Base-by-base conservation (phyloP, 2,329 filamentous ascomycete genomes). In the Calonectria pseudoreteaudii region DNA sequence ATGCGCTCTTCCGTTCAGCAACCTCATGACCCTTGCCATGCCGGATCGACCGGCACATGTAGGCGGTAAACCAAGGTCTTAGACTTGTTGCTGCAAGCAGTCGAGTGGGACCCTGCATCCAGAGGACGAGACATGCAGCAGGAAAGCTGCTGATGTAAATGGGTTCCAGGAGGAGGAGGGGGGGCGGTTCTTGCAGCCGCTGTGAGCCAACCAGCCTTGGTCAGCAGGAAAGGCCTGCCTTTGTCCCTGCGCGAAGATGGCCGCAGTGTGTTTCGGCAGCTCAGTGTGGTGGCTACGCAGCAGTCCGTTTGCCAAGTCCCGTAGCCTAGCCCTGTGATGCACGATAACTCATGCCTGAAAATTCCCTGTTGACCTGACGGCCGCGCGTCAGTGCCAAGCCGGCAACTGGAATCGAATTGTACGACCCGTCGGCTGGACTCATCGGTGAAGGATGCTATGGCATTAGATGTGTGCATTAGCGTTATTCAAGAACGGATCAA, bases 371-470 rank as follows among this genome's bases (percentile, higher is more conserved):
- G 30, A 66, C 36, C 36, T 58, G 20, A 47, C 34, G 65, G 69
- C 75, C 75, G 75, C 75, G 75, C 78, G 78, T 80, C 76, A 80
- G 72, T 79, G 79, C 79, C 79, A 80, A 80, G 78, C 72, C 71
- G 60, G 44, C 44, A 68, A 64, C 53, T 71, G 72, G 66, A 50
- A 73, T 20, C 34, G 20, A 62, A 8, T 8, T 16, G 26, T 41
- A 16, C 36, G 10, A n/a, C 11, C 34, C 34, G 18, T 9, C n/a
- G 14, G 31, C 23, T 41, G 30, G 34, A 10, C n/a, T 60, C 20
- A 13, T 18, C 13, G 14, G 28, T 56, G 34, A 62, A 38, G 6
- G 56, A 28, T 41, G 23, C 28, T 13, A 60, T 26, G 34, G 31
- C 36, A 14, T 28, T 11, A 7, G 13, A 41, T 62, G 20, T 16